phyloP scores from a whole-genome alignment of 331 rosid species.

The Prunus yedoensis region DNA sequence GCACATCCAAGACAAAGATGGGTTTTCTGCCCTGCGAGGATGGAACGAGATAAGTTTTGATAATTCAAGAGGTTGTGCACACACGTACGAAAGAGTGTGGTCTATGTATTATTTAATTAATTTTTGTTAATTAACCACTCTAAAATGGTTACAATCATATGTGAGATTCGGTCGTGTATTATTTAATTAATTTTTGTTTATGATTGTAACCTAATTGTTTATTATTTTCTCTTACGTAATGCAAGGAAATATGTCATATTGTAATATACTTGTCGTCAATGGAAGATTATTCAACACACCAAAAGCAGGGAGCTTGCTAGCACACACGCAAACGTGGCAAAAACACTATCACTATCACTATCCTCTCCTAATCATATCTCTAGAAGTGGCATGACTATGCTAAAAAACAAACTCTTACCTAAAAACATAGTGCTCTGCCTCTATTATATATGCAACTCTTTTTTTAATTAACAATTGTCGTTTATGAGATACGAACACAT shows the following conservation, averaged over 20 bases:
- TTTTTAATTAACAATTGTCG: no score
- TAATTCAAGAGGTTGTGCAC: no score
- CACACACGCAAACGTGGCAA: not conserved
- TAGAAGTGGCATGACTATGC: no score
- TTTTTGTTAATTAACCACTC: no score
- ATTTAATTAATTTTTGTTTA: not conserved
- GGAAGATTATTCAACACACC: not conserved
- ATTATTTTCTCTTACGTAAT: not conserved
- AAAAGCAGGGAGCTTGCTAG: not conserved
- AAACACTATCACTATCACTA: not conserved
- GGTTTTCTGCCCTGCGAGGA: no score
- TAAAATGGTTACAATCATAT: no score
- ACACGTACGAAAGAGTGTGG: no score
- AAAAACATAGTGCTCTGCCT: not conserved
- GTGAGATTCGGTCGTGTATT: not conserved
- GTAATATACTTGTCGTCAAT: constrained; percentile 12
- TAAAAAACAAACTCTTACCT: not conserved
- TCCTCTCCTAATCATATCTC: not conserved
- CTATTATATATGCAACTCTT: not conserved
- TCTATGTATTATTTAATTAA: no score
- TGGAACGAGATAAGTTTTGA: no score
- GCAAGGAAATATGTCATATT: not conserved
- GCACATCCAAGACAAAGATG: no score
- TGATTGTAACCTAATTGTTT: not conserved
- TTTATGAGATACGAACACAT: no score